Evolutionary conservation across 768 basidiomycete genomes (phyloP), one percentile per base, ranked within the genome.

Genomic region (Agrocybe pediades): DNA sequence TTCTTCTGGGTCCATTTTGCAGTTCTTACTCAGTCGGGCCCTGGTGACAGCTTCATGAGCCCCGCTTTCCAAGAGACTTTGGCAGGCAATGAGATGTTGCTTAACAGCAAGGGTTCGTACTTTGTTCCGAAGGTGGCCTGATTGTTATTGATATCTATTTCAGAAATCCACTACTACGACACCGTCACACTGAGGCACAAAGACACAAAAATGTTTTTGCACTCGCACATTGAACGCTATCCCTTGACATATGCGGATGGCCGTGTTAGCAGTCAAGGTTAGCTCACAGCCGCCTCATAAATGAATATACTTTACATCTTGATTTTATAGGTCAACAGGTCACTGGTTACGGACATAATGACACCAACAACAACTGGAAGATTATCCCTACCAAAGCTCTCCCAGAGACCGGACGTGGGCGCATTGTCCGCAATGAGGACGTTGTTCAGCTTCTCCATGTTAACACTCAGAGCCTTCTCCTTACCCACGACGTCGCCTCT

Each of bases 31-130:
- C 81, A 87, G 59, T 95, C 95, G 9, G 97, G 97, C 21, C 82
- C 95, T 26, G 97, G 97, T 5, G 97, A 98, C 65, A 78, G 80
- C 33, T 99, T 98, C 76, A 98, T 98, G 97, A 94, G 90, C 67
- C 95, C 97, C 6, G 87, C 86, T 4, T 99, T 99, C 84, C 97
- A 99, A 72, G 95, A 98, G 73, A 97, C 95, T 16, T 77, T 99
- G 46, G 71, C 78, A 19, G 95, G 94, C 25, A 99, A 97, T 61
- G 95, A 98, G 64, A 78, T 99, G 71, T 72, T 98, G 52, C 68
- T 98, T 57, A 92, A 92, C 65, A 90, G 92, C 59, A 89, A 95
- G 75, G 96, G 96, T 95, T 2, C 9, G 36, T 45, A 40, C 7
- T 17, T 26, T 16, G 0, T 20, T 46, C 15, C 16, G 7, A n/a